phyloP scores from a whole-genome alignment of 2,329 filamentous ascomycete species.

The Diaporthe vexans region DNA sequence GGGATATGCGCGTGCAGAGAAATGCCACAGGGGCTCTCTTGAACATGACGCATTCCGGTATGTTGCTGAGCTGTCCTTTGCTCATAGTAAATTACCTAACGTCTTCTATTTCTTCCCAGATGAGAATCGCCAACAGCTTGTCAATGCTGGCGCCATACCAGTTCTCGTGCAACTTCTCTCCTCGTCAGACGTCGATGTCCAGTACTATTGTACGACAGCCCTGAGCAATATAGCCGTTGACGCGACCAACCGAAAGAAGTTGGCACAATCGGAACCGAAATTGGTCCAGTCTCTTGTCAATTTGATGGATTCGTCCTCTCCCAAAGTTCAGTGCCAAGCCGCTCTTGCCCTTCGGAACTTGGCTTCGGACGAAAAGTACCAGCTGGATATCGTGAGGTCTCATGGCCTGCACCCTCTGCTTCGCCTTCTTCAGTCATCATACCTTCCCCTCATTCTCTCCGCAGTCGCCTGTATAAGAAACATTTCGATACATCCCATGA shows the following conservation, averaged over 20 bases:
- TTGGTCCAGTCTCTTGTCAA: conserved; percentile 95
- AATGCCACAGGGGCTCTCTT: conserved; percentile 96
- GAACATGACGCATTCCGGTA: conserved; percentile 99
- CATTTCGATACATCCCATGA: conserved; percentile 97
- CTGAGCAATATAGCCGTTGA: conserved; percentile 99
- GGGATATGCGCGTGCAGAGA: conserved; percentile 97
- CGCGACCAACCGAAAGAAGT: conserved; percentile 87
- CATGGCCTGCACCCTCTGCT: conserved; percentile 88
- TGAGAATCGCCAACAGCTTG: conserved; percentile 97
- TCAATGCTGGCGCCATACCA: conserved; percentile 97
- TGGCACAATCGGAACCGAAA: conserved; percentile 90
- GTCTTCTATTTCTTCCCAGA: conserved; percentile 65
- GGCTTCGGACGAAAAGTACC: conserved; percentile 98
- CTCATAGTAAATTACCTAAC: conserved; percentile 45
- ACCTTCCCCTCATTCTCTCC: conserved; percentile 94
- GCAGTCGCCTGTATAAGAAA: conserved; percentile 98
- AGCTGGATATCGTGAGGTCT: conserved; percentile 95
- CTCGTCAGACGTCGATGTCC: conserved; percentile 94
- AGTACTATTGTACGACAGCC: conserved; percentile 99
- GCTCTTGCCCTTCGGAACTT: conserved; percentile 94
- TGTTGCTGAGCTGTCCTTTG: conserved; percentile 45
- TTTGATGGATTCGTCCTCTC: conserved; percentile 96
- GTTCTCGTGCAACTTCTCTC: conserved; percentile 95
- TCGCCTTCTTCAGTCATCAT: conserved; percentile 92
- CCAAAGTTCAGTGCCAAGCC: conserved; percentile 98